Percentiles rank a stretch among this genome's conserved stretches.
phyloP scores from a whole-genome alignment of 257 asterid genomes.

The Hygrophila difformis region DNA sequence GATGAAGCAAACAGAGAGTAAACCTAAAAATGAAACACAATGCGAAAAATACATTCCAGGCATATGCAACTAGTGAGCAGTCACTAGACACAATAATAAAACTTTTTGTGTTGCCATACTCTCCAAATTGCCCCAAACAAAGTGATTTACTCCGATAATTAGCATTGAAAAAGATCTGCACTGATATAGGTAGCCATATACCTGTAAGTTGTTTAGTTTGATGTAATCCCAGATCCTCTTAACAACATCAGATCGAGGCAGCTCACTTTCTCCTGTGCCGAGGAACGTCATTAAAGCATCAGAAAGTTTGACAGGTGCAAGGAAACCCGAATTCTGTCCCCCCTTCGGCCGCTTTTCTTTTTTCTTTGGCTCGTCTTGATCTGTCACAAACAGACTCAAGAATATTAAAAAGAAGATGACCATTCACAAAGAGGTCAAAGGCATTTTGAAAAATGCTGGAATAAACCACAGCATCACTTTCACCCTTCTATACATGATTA shows the following conservation, averaged over 20 bases:
- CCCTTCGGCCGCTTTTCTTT: constrained; percentile 60
- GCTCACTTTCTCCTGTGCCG: constrained; percentile 78
- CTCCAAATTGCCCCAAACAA: too few species aligned
- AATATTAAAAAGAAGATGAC: too few species aligned
- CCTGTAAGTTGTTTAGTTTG: constrained; percentile 83
- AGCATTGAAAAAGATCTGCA: not conserved
- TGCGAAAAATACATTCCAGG: not conserved
- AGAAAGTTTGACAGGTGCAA: constrained; percentile 76
- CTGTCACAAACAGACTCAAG: constrained; percentile 25
- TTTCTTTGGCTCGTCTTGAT: constrained; percentile 52
- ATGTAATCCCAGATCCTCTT: constrained; percentile 90
- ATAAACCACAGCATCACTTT: not conserved
- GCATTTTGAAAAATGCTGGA: not conserved
- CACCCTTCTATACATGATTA: too few species aligned
- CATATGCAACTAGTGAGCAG: too few species aligned
- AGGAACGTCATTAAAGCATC: constrained; percentile 73
- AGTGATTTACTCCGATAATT: too few species aligned
- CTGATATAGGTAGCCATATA: constrained; percentile 22
- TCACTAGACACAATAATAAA: too few species aligned
- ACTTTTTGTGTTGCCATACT: too few species aligned
- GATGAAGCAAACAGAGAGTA: not conserved
- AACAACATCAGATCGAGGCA: constrained; percentile 65
- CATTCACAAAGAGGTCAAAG: not conserved
- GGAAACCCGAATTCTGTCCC: constrained; percentile 63
- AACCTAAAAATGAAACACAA: not conserved